Base-by-base conservation (phyloP, 129 eudicot genomes). In the Tanacetum coccineum region DNA sequence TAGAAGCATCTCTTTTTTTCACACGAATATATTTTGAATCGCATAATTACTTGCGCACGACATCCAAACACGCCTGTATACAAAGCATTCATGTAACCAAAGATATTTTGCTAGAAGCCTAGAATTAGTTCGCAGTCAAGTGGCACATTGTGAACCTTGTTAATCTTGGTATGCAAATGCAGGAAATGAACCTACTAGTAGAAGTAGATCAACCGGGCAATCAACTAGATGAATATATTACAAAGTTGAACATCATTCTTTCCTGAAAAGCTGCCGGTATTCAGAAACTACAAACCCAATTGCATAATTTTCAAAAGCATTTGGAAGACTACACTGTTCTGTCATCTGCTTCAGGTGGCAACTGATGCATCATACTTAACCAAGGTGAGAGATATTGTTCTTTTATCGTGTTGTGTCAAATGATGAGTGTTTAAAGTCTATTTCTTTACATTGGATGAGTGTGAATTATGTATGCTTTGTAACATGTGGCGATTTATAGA, bases 151-250 rank as follows among this genome's bases (percentile, higher is more conserved):
- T n/a, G n/a, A n/a, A n/a, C n/a, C n/a, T n/a, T n/a, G n/a, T n/a
- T n/a, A n/a, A n/a, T n/a, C n/a, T n/a, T n/a, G n/a, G n/a, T n/a
- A n/a, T n/a, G n/a, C n/a, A n/a, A n/a, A n/a, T 77, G 59, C 79
- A 87, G 87, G 87, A 81, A 78, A 81, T 87, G 95, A 80, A 82
- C 70, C 59, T 87, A 76, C 44, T 87, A 80, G 85, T 72, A 9
- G 80, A 84, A 66, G 85, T 76, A n/a, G 90, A 80, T 36, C 81
- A 81, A 72, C 95, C 90, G 6, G 90, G 86, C 9, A 84, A 80
- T 49, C 86, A 84, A 57, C 76, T 87, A 2, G 90, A 87, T 14
- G 78, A 84, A 19, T 87, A 87, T 62, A 70, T 87, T 18, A 58
- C 83, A 12, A 81, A 73, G 69, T 48, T 87, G 68, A 84, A 80